phyloP scores from a whole-genome alignment of 225 moss, liverwort and hornwort species.

The Bryum argenteum region DNA sequence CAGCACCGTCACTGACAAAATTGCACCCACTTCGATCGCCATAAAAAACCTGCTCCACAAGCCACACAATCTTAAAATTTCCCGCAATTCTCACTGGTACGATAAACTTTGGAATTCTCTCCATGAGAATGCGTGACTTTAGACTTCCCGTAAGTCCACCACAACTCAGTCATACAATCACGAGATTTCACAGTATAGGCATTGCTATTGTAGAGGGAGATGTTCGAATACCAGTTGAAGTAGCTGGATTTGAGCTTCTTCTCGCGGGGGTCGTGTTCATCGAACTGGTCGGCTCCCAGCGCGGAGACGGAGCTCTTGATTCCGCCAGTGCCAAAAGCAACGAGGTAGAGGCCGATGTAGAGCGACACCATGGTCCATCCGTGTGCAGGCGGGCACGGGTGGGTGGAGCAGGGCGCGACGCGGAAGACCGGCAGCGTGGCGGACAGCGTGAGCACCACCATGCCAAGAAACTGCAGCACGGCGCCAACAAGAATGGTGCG shows the following conservation, averaged over 20 bases:
- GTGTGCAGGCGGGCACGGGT: constrained; percentile 5
- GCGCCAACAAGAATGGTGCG: constrained; percentile 38
- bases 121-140: no score
- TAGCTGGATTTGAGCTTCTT: constrained; percentile 36
- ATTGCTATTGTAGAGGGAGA: no score
- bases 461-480: constrained; percentile 37
- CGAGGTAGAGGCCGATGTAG: constrained; percentile 39
- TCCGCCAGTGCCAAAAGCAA: constrained; percentile 48
- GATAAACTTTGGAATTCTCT: no score
- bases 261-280: constrained; percentile 32
- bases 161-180: no score
- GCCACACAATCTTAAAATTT: no score
- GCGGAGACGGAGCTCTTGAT: constrained; percentile 51
- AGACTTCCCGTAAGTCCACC: no score
- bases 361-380: constrained; percentile 31
- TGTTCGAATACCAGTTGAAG: constrained; percentile 47
- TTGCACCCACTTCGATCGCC: constrained; percentile 37
- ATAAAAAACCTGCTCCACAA: constrained; percentile 34
- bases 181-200: no score
- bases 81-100: no score
- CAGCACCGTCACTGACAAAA: constrained; percentile 39
- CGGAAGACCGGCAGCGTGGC: constrained; percentile 28
- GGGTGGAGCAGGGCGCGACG: background rate
- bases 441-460: constrained; percentile 43
- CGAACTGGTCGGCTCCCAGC: constrained; percentile 59